Evolutionary conservation across 441 rosid genomes (phyloP).

Genomic region (Adansonia madagascariensis): DNA sequence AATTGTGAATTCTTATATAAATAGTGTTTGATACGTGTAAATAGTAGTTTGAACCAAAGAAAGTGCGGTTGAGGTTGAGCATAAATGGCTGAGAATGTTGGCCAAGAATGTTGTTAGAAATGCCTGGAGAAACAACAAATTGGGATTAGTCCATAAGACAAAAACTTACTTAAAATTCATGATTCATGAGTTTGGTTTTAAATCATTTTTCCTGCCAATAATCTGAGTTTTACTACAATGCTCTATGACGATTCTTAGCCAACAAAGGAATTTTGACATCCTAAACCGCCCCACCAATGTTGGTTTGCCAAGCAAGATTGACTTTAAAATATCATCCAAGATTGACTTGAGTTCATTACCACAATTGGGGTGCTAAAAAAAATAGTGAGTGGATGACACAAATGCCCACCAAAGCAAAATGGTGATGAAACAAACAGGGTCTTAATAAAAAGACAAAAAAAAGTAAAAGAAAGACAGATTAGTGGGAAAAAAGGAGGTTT

Average conservation of each 20-base stretch:
- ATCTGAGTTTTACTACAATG: slow-evolving; percentile 2
- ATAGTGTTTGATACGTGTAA: too few relatives aligned
- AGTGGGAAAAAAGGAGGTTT: slow-evolving; percentile 34
- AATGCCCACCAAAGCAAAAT: slow-evolving; percentile 31
- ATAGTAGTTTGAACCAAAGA: background rate
- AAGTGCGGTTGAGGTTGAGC: background rate
- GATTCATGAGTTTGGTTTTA: background rate
- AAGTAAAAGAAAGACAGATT: background rate
- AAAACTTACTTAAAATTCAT: background rate
- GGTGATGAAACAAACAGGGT: background rate
- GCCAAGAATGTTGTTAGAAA: background rate
- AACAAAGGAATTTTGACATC: background rate
- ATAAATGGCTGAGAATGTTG: background rate
- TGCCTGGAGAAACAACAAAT: slow-evolving; percentile 1
- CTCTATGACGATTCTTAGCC: background rate
- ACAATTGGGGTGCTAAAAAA: background rate
- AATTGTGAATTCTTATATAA: too few relatives aligned
- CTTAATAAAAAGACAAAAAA: slow-evolving; percentile 4
- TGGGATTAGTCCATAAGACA: background rate
- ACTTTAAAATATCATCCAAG: too few relatives aligned
- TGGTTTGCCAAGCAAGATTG: slow-evolving; percentile 31
- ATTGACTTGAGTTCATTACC: slow-evolving; percentile 24
- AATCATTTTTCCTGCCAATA: background rate
- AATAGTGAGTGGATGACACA: slow-evolving; percentile 38
- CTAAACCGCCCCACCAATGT: slow-evolving; percentile 41